Conservation (phyloP, 176 grass and related monocot species). For the Ensete ventricosum region DNA sequence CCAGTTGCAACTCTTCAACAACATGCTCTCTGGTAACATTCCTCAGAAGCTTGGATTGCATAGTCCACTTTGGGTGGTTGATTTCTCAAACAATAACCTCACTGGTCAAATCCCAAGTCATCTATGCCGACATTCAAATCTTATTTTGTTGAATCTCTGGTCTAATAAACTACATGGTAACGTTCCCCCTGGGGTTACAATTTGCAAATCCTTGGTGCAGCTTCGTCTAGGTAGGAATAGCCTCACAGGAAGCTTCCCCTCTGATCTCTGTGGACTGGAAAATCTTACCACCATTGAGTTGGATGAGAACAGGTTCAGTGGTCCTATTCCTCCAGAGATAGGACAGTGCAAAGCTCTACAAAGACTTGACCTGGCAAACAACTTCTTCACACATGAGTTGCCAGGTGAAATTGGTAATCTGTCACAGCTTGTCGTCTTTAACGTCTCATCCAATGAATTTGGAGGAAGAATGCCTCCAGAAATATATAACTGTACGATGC, state of each 20-base stretch:
- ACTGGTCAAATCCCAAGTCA: constrained; percentile 73
- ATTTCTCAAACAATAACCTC: constrained; percentile 89
- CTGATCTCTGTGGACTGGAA: constrained; percentile 61
- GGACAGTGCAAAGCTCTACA: constrained; percentile 68
- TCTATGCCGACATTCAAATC: constrained; percentile 75
- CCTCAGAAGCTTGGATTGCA: constrained; percentile 74
- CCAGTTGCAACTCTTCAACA: constrained; percentile 85
- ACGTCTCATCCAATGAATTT: constrained; percentile 82
- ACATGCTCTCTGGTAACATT: constrained; percentile 71
- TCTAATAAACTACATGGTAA: constrained; percentile 74
- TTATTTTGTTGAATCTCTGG: constrained; percentile 83
- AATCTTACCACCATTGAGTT: constrained; percentile 92
- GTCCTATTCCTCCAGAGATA: constrained; percentile 76
- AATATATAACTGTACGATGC: constrained; percentile 76
- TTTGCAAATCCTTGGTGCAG: constrained; percentile 80
- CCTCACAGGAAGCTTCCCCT: constrained; percentile 86
- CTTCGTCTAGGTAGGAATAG: constrained; percentile 63
- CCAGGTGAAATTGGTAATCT: constrained; percentile 71
- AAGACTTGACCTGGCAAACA: constrained; percentile 72
- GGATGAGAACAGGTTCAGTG: constrained; percentile 71
- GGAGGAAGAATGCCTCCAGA: constrained; percentile 66
- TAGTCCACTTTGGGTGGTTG: constrained; percentile 84
- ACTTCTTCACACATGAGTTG: constrained; percentile 81
- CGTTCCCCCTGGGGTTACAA: constrained; percentile 69
- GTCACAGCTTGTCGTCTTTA: constrained; percentile 79